phyloP scores from a whole-genome alignment of 1,139 yeast genomes.

The Hanseniaspora sp. region DNA sequence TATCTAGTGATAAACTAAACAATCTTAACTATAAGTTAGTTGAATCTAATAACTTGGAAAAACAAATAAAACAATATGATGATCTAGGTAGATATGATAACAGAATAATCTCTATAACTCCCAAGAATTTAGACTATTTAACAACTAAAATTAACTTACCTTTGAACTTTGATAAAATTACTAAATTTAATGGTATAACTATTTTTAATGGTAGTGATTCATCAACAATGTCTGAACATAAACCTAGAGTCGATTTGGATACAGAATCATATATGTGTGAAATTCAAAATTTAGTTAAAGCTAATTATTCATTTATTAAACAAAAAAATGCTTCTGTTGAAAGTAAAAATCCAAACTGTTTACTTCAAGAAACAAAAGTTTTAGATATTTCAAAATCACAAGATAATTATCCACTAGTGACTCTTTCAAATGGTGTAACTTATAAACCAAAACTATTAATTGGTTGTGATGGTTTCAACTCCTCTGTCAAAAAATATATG shows the following conservation, averaged over 20 bases:
- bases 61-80: slow-evolving; percentile 11
- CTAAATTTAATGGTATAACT: slow-evolving; percentile 66
- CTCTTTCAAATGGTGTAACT: slow-evolving; percentile 52
- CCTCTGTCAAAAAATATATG: slow-evolving; percentile 79
- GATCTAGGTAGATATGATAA: slow-evolving; percentile 61
- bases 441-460: slow-evolving; percentile 63
- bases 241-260: slow-evolving; percentile 53
- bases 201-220: slow-evolving; percentile 62
- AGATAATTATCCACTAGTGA: slow-evolving; percentile 67
- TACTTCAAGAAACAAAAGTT: slow-evolving; percentile 19
- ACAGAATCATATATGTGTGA: slow-evolving; percentile 56
- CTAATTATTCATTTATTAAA: slow-evolving; percentile 1
- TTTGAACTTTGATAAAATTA: slow-evolving; percentile 57
- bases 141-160: slow-evolving; percentile 68
- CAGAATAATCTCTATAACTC: slow-evolving; percentile 77
- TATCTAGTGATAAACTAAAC: slow-evolving; percentile 29
- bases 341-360: not conserved
- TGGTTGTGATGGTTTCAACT: slow-evolving; percentile 94
- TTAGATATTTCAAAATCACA: slow-evolving; percentile 16
- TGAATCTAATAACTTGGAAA: slow-evolving; percentile 10
- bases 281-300: slow-evolving; percentile 62
- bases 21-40: slow-evolving; percentile 2
- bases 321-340: not conserved
- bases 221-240: slow-evolving; percentile 32
- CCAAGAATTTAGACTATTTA: slow-evolving; percentile 59